Evolutionary conservation across 2,329 filamentous ascomycete species (phyloP).

Genomic region (Fusarium luffae): DNA sequence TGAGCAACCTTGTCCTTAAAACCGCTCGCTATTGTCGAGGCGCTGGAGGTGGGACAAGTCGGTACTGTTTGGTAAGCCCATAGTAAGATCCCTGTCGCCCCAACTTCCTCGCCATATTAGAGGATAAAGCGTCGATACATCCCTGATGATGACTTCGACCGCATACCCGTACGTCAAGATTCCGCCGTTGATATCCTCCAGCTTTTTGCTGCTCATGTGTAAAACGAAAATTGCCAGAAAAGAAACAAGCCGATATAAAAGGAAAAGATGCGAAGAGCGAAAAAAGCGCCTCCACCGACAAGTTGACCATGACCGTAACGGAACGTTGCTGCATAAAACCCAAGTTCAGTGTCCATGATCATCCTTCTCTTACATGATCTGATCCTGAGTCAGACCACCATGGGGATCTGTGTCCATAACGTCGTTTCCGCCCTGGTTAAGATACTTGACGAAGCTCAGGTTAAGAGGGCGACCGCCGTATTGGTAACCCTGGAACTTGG

Average conservation of each 20-base stretch:
- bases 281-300: conserved; percentile 10
- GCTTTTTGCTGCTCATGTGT: conserved; percentile 43
- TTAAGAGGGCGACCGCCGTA: conserved; percentile 95
- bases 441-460: conserved; percentile 93
- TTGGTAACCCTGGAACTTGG: conserved; percentile 97
- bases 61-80: conserved; percentile 34
- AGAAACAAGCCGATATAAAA: conserved; percentile 40
- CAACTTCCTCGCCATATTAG: conserved; percentile 38
- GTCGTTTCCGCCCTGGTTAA: conserved; percentile 74
- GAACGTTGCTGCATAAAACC: conserved; percentile 9
- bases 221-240: conserved; percentile 36
- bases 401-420: conserved; percentile 86
- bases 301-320: conserved; percentile 15
- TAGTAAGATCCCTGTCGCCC: conserved; percentile 30
- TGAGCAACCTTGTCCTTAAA: conserved; percentile 36
- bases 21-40: conserved; percentile 32
- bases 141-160: conserved; percentile 35
- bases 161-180: conserved; percentile 36
- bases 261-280: conserved; percentile 18
- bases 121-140: conserved; percentile 38
- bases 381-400: conserved; percentile 88
- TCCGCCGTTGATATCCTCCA: conserved; percentile 40
- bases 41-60: conserved; percentile 25
- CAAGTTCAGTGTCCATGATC: conserved; percentile 25
- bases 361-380: conserved; percentile 80